These are phyloP conservation scores for Leucaena leucocephala DNA, from an alignment of 306 rosid genomes.

Conservation along the genomic window DNA sequence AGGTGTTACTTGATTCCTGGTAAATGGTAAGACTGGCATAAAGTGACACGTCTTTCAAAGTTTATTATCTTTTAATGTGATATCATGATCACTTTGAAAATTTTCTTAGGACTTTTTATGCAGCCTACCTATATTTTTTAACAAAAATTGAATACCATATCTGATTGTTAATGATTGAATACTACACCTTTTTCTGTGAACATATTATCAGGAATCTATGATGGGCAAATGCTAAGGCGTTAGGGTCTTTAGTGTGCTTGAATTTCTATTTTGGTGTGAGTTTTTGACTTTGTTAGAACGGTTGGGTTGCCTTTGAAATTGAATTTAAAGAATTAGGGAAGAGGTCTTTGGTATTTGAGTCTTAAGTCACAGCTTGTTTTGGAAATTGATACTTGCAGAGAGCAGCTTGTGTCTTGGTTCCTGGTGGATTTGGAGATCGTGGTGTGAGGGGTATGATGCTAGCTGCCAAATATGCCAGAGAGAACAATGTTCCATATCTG, in stretches of 20 bases:
- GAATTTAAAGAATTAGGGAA: constrained; percentile 26
- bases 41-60: neutral
- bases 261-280: neutral
- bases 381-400: constrained; percentile 53
- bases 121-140: neutral
- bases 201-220: constrained; percentile 13
- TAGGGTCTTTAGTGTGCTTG: neutral
- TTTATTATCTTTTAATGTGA: neutral
- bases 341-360: constrained; percentile 35
- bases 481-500: constrained; percentile 90
- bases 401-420: constrained; percentile 94
- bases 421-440: constrained; percentile 99
- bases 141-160: neutral
- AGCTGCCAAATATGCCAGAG: constrained; percentile 98
- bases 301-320: constrained; percentile 30
- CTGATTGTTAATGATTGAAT: constrained; percentile 4
- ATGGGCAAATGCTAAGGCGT: constrained; percentile 25
- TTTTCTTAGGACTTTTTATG: neutral
- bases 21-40: neutral
- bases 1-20: neutral
- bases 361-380: constrained; percentile 22
- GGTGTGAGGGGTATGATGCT: constrained; percentile 94
- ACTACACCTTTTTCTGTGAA: neutral
- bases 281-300: constrained; percentile 17
- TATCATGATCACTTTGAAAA: neutral